These are phyloP conservation scores for Blumeria hordei DNA, from an alignment of 2,329 filamentous ascomycete species.

Conservation along the genomic window DNA sequence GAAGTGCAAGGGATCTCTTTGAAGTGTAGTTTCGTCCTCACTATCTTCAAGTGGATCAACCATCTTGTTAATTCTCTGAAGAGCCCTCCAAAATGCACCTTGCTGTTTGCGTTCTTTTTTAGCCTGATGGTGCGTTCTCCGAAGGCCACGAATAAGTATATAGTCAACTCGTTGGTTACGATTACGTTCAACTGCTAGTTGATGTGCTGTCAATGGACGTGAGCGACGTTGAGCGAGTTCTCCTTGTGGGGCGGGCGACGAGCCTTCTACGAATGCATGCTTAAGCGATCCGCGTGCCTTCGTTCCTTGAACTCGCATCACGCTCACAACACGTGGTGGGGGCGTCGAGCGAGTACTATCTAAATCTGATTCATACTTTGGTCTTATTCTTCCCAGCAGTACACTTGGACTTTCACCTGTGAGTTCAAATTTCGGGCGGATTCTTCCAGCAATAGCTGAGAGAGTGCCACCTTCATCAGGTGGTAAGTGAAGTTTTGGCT, in stretches of 20 bases:
- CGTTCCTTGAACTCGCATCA: constrained; percentile 12
- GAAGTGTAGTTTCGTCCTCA: constrained; percentile 28
- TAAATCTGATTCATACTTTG: constrained; percentile 33
- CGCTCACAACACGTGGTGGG: constrained; percentile 15
- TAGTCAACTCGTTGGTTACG: constrained; percentile 60
- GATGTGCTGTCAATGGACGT: constrained; percentile 57
- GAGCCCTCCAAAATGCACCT: constrained; percentile 41
- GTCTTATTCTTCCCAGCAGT: constrained; percentile 36
- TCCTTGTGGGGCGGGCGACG: constrained; percentile 28
- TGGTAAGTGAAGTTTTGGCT: constrained; percentile 16
- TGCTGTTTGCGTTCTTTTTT: constrained; percentile 37
- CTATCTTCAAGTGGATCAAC: constrained; percentile 34
- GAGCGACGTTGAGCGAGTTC: constrained; percentile 28
- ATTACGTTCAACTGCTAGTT: constrained; percentile 59
- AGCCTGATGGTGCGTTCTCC: constrained; percentile 37
- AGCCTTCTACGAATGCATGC: constrained; percentile 34
- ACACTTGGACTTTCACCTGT: constrained; percentile 17
- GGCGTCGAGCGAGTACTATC: constrained; percentile 29
- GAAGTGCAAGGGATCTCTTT: constrained; percentile 18
- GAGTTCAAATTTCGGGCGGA: constrained; percentile 32
- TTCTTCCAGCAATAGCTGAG: constrained; percentile 30
- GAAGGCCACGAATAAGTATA: constrained; percentile 51
- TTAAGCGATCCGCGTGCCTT: constrained; percentile 25
- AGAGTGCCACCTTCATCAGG: constrained; percentile 21
- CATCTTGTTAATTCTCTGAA: constrained; percentile 34